These are phyloP conservation scores for Samsoniella hepiali DNA, from an alignment of 2,329 filamentous ascomycete genomes.

Conservation along the genomic window DNA sequence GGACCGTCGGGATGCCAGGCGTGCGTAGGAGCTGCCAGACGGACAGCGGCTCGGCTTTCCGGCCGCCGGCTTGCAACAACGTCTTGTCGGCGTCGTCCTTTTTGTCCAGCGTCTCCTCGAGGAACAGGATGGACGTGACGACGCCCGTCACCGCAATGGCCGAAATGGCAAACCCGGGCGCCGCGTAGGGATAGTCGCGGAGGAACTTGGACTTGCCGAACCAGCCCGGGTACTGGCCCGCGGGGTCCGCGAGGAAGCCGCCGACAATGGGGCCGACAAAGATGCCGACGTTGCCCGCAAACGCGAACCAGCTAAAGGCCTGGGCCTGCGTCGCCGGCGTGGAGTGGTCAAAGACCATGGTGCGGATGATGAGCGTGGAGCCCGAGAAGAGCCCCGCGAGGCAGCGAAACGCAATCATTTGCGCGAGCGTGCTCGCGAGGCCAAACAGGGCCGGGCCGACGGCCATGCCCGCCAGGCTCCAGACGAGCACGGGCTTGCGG, in stretches of 20 bases:
- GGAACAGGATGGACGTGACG: slow-evolving; percentile 49
- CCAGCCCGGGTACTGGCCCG: slow-evolving; percentile 54
- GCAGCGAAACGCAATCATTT: slow-evolving; percentile 73
- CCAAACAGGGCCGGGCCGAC: slow-evolving; percentile 65
- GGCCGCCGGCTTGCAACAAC: not conserved
- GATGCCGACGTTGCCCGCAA: slow-evolving; percentile 70
- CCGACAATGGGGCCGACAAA: slow-evolving; percentile 69
- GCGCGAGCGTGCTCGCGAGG: slow-evolving; percentile 60
- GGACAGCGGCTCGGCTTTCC: slow-evolving; percentile 20
- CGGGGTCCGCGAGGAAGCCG: slow-evolving; percentile 66
- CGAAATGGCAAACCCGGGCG: slow-evolving; percentile 52
- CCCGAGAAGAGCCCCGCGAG: slow-evolving; percentile 71
- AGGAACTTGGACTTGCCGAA: slow-evolving; percentile 49
- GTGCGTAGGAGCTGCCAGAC: slow-evolving; percentile 49
- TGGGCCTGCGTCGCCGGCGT: slow-evolving; percentile 67
- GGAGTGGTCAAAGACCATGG: slow-evolving; percentile 73
- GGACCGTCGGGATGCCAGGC: slow-evolving; percentile 63
- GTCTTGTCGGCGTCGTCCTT: slow-evolving; percentile 17
- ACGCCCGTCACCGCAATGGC: slow-evolving; percentile 55
- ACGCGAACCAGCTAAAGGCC: slow-evolving; percentile 75
- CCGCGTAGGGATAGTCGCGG: slow-evolving; percentile 49
- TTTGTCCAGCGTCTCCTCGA: slow-evolving; percentile 58
- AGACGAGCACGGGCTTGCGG: slow-evolving; percentile 68
- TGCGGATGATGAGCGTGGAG: slow-evolving; percentile 69
- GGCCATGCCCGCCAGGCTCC: slow-evolving; percentile 62